Conservation (phyloP, 371 early-diverging fungal genomes). For the Mucor indicus region DNA sequence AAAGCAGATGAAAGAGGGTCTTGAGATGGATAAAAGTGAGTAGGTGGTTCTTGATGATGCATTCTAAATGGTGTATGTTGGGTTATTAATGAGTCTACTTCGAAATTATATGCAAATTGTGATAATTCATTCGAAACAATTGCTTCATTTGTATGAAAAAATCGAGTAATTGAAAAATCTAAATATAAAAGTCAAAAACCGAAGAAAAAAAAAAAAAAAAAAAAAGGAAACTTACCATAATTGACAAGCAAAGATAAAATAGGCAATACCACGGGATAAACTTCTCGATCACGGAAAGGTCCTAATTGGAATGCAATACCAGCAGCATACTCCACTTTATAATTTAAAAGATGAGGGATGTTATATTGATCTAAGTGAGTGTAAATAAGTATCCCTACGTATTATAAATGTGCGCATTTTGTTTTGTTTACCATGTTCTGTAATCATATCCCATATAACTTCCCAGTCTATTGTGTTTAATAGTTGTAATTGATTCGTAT, state of each 20-base stretch:
- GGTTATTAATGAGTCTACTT: conserved; percentile 35
- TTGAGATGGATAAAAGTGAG: conserved; percentile 38
- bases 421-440: conserved; percentile 38
- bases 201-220: not conserved
- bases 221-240: conserved; percentile 30
- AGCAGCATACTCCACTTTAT: conserved; percentile 31
- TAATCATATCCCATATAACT: conserved; percentile 44
- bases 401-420: not conserved
- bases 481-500: conserved; percentile 9
- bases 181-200: not conserved
- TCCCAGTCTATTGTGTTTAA: conserved; percentile 38
- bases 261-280: conserved; percentile 42
- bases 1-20: conserved; percentile 39
- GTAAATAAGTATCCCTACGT: not conserved
- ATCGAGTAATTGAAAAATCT: conserved; percentile 38
- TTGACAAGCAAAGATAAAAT: conserved; percentile 44
- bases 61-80: conserved; percentile 30
- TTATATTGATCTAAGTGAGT: conserved; percentile 27
- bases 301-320: conserved; percentile 41
- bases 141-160: conserved; percentile 20
- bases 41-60: not conserved
- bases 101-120: conserved; percentile 43
- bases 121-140: conserved; percentile 34
- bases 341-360: conserved; percentile 30
- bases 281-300: conserved; percentile 29